These are phyloP conservation scores for Ciborinia camelliae DNA, from an alignment of 2,329 filamentous ascomycete genomes.

Conservation along the genomic window DNA sequence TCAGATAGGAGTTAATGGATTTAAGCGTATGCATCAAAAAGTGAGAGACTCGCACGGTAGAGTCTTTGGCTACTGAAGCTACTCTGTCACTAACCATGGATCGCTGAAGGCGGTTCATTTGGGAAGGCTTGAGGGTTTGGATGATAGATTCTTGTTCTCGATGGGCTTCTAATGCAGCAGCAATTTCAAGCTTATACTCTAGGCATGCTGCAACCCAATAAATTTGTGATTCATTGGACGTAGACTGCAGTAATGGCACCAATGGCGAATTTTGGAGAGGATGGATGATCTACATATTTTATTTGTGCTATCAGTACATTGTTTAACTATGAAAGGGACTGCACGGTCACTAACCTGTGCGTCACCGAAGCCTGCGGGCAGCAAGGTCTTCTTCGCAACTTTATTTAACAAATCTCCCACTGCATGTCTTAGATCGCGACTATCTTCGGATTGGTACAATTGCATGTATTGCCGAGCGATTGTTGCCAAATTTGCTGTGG, in stretches of 20 bases:
- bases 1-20: conserved; percentile 45
- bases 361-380: conserved; percentile 37
- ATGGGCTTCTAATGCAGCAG: conserved; percentile 43
- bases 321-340: conserved; percentile 28
- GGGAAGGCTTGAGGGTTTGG: conserved; percentile 48
- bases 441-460: conserved; percentile 29
- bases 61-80: conserved; percentile 56
- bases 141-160: conserved; percentile 42
- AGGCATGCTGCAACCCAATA: conserved; percentile 53
- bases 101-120: conserved; percentile 58
- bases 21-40: conserved; percentile 49
- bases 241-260: conserved; percentile 45
- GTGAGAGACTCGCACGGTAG: conserved; percentile 51
- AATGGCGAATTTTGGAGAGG: conserved; percentile 56
- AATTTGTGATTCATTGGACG: conserved; percentile 36
- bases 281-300: conserved; percentile 50
- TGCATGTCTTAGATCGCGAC: conserved; percentile 28
- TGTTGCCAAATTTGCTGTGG: not conserved
- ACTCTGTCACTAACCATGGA: conserved; percentile 54
- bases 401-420: conserved; percentile 30
- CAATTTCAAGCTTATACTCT: conserved; percentile 49
- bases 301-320: conserved; percentile 38
- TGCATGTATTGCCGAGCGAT: conserved; percentile 24
- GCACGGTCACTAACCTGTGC: conserved; percentile 45
- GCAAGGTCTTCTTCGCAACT: conserved; percentile 27